phyloP scores from a whole-genome alignment of 2,329 filamentous ascomycete genomes.

The Exophiala calicioides region DNA sequence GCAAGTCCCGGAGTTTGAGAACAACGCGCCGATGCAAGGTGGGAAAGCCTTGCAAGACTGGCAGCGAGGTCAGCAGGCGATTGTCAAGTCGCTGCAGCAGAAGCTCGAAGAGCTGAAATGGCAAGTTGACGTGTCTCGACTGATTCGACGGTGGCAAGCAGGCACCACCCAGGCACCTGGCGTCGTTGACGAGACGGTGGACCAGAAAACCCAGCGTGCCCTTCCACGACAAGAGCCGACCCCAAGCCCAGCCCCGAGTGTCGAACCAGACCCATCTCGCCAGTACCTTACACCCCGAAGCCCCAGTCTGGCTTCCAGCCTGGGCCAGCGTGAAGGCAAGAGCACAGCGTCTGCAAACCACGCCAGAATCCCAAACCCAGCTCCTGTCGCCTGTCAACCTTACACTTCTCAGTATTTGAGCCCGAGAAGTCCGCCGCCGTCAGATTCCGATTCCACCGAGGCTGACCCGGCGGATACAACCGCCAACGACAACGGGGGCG shows the following conservation, averaged over 20 bases:
- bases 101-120: constrained; percentile 55
- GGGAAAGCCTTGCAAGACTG: constrained; percentile 41
- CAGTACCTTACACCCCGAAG: too few relatives aligned
- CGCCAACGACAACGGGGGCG: neutral
- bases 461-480: neutral
- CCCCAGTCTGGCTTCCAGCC: too few relatives aligned
- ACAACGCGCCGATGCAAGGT: constrained; percentile 26
- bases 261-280: too few relatives aligned
- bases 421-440: constrained; percentile 3
- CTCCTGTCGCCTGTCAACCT: constrained; percentile 11
- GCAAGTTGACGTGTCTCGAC: constrained; percentile 51
- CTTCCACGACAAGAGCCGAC: constrained; percentile 5
- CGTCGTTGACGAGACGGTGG: constrained; percentile 25
- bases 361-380: constrained; percentile 10
- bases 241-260: constrained; percentile 14
- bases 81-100: constrained; percentile 53
- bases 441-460: neutral
- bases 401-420: neutral
- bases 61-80: constrained; percentile 42
- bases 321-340: too few relatives aligned
- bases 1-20: constrained; percentile 72
- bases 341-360: too few relatives aligned
- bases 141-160: constrained; percentile 40
- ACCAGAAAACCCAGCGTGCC: constrained; percentile 23
- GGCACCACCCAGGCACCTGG: constrained; percentile 22